A percentile compares a stretch with the other conserved stretches of the same genome.
Evolutionary conservation across 2,329 filamentous ascomycete species (phyloP).

Genomic region (Hymenoscyphus linearis): DNA sequence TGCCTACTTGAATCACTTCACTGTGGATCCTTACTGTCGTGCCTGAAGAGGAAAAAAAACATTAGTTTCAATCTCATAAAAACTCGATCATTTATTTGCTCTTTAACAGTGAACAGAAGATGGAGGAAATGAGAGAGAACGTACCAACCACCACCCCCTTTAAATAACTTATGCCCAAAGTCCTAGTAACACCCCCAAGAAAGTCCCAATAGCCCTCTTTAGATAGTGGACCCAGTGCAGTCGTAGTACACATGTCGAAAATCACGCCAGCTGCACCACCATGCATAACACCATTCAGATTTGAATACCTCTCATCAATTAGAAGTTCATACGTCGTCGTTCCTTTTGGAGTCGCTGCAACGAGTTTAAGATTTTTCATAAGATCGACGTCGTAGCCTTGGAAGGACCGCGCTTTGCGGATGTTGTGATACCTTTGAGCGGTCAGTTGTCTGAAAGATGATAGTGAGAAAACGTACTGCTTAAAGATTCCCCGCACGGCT

Average conservation of each 20-base stretch:
- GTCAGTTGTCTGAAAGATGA: no score
- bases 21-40: constrained; percentile 39
- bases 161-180: constrained; percentile 46
- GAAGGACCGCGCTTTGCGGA: constrained; percentile 4
- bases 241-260: constrained; percentile 50
- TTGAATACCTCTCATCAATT: constrained; percentile 41
- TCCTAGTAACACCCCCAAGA: constrained; percentile 45
- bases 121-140: constrained; percentile 3
- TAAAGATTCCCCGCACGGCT: constrained; percentile 27
- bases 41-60: constrained; percentile 19
- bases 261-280: constrained; percentile 49
- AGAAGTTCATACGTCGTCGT: constrained; percentile 39
- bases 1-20: constrained; percentile 41
- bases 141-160: constrained; percentile 42
- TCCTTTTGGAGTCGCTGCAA: constrained; percentile 30
- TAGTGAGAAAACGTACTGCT: constrained; percentile 20
- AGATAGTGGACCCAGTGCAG: constrained; percentile 43
- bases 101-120: background rate
- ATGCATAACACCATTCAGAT: constrained; percentile 44
- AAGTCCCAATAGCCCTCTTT: constrained; percentile 47
- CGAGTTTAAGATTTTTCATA: constrained; percentile 25
- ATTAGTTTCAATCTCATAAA: background rate
- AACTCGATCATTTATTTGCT: background rate
- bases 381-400: constrained; percentile 24
- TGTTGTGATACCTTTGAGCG: no score